Percentiles rank a stretch among this genome's conserved stretches.
phyloP scores from a whole-genome alignment of 78 protist species.

The Speleostelium caveatum region DNA sequence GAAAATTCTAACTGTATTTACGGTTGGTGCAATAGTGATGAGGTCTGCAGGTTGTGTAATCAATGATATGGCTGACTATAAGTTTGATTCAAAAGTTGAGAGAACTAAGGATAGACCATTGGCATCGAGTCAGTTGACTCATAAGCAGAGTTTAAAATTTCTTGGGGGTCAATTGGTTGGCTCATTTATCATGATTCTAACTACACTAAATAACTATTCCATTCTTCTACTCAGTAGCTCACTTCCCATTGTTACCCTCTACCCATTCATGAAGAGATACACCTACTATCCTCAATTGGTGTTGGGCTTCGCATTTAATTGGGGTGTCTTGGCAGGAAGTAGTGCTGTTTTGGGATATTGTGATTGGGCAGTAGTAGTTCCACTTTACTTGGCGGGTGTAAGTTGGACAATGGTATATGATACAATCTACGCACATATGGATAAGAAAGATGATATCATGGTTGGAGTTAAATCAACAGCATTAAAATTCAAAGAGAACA shows the following conservation, averaged over 20 bases:
- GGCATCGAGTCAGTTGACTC: conserved; percentile 84
- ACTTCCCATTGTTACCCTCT: conserved; percentile 86
- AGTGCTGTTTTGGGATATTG: conserved; percentile 82
- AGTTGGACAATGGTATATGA: conserved; percentile 94
- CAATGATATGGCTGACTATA: conserved; percentile 94
- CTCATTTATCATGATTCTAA: conserved; percentile 57
- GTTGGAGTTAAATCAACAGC: conserved; percentile 95
- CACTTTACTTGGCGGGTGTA: conserved; percentile 89
- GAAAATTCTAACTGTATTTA: conserved; percentile 53
- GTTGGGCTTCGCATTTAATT: conserved; percentile 94
- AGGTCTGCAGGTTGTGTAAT: conserved; percentile 96
- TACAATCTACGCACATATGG: conserved; percentile 96
- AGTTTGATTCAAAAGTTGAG: conserved; percentile 90
- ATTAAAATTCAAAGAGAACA: conserved; percentile 27
- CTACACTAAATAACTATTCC: conserved; percentile 59
- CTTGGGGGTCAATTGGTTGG: conserved; percentile 55
- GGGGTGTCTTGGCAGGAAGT: conserved; percentile 93
- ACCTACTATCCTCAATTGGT: conserved; percentile 93
- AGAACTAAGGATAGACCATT: conserved; percentile 92
- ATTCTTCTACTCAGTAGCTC: conserved; percentile 80
- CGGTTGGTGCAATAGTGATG: conserved; percentile 92
- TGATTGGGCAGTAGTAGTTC: conserved; percentile 49
- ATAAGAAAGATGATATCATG: conserved; percentile 88
- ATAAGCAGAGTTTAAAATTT: conserved; percentile 52
- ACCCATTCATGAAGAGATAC: conserved; percentile 93